Base-by-base conservation (phyloP, 129 eudicot species). In the Pseudognaphalium luteoalbum region DNA sequence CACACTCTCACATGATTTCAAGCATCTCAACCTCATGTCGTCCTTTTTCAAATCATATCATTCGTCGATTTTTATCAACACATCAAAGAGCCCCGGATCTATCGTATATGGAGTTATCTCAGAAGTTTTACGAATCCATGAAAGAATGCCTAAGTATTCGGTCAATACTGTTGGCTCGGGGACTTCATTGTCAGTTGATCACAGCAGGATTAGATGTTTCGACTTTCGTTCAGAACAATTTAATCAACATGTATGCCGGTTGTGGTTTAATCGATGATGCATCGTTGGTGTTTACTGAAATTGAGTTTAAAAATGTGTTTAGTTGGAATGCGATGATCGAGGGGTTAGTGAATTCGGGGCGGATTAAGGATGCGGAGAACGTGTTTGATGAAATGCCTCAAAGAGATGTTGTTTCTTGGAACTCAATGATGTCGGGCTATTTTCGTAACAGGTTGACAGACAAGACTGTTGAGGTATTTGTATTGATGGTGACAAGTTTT, bases 331-430 rank as follows among this genome's bases (percentile, higher is more conserved):
- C 83, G 10, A 83, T 88, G 86, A 77, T 88, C 1, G 71, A 81
- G 21, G 88, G 82, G 35, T 78, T 78, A 10, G 59, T 81, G 34
- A 75, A 70, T 42, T 81, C 47, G 0, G 88, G 86, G 10, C 29
- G 76, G 61, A 29, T 86, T 11, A 19, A 11, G 32, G 80, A 67
- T 47, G 93, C 93, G 11, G 66, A 70, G 69, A 65, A 73, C 72
- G 1, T 88, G 88, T 88, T 88, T 11, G 90, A 81, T 33, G 83
- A 86, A 83, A 86, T 88, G 93, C 90, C 88, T 57, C 60, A 78
- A 2, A 83, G 87, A 54, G 93, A 88, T 12, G 34, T 63, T 51
- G 86, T 88, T 28, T 88, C 92, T 1, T 88, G 89, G 89, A 88
- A 85, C 57, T 79, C 85, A 7, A 78, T 85, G 84, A 83, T 88